Evolutionary conservation across 805 yeast species (phyloP), one percentile per base, ranked within the genome.

Genomic region (Candida palmyrensis): DNA sequence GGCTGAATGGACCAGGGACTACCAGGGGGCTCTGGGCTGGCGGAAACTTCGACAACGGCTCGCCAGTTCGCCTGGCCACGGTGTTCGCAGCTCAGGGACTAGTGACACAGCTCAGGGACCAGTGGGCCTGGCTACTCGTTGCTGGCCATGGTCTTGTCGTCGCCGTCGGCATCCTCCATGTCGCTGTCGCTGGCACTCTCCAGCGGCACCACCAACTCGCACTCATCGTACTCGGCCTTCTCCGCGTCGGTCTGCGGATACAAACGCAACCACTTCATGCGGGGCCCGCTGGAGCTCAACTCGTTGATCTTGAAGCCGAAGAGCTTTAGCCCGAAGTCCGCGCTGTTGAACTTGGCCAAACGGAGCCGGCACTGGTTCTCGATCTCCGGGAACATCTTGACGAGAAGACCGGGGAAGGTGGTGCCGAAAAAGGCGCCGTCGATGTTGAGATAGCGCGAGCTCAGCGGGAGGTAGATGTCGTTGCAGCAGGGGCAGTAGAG

Each of bases 361-460:
- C 83, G 68, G 37, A 74, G 67, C 36, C 71, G 68, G 44, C 86
- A 79, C 49, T 83, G 87, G 47, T 76, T 75, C 51, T 83, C 95
- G 32, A 88, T 75, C 43, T 87, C 97, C n/a, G 92, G 87, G 62
- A 82, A 88, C 73, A 85, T 82, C 53, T 88, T 84, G 40, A 92
- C 76, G 48, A 92, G 83, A 45, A 92, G 72, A 2, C 96, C 97
- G 1, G 96, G 92, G 62, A 92, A 92, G 22, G 94, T 80, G 0
- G 97, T 87, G 4, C 98, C 97, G 65, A 94, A 92, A 50, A 82
- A 92, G 1, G 97, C 96, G 4, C 98, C 98, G 58, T 92, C 98
- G 27, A 92, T 76, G 51, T 86, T 85, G 37, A 84, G 64, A 57
- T 85, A 89, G 41, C 95, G 70, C n/a, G 89, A 78, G 36, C 88